Evolutionary conservation across 2,329 filamentous ascomycete genomes (phyloP).

Genomic region (Fusarium vanettenii): DNA sequence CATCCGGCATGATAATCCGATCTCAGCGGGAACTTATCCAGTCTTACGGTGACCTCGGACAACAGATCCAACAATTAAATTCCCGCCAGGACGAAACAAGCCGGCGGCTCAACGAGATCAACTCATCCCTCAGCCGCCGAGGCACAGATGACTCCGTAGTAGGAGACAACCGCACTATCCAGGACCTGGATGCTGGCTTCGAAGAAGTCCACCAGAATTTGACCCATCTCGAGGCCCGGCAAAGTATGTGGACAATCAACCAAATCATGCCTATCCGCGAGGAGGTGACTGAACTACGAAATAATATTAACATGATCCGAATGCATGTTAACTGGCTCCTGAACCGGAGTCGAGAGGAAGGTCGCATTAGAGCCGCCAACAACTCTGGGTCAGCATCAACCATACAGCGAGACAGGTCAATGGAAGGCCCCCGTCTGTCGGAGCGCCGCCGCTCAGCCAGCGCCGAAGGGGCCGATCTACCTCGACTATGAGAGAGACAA

Average conservation of each 20-base stretch:
- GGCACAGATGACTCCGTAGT: constrained; percentile 53
- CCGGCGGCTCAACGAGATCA: constrained; percentile 52
- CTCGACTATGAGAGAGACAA: constrained; percentile 46
- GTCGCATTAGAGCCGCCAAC: constrained; percentile 52
- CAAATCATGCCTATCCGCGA: constrained; percentile 72
- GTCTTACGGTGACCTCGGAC: constrained; percentile 50
- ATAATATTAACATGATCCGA: constrained; percentile 66
- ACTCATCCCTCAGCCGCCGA: constrained; percentile 55
- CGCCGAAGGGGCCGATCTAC: constrained; percentile 51
- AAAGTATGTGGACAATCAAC: constrained; percentile 71
- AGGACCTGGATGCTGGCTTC: constrained; percentile 59
- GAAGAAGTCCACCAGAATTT: constrained; percentile 68
- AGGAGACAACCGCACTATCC: constrained; percentile 60
- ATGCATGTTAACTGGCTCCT: constrained; percentile 71
- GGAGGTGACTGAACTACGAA: constrained; percentile 69
- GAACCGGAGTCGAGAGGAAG: constrained; percentile 63
- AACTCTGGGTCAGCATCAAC: constrained; percentile 47
- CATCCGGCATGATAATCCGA: constrained; percentile 63
- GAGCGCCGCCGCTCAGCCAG: constrained; percentile 53
- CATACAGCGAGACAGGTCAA: constrained; percentile 48
- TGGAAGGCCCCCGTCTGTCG: constrained; percentile 42
- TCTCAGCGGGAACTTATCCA: constrained; percentile 61
- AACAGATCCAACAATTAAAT: constrained; percentile 51
- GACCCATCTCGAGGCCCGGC: constrained; percentile 68
- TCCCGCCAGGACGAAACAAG: constrained; percentile 49